phyloP scores from a whole-genome alignment of 306 rosid species.

The Begonia peltatifolia region DNA sequence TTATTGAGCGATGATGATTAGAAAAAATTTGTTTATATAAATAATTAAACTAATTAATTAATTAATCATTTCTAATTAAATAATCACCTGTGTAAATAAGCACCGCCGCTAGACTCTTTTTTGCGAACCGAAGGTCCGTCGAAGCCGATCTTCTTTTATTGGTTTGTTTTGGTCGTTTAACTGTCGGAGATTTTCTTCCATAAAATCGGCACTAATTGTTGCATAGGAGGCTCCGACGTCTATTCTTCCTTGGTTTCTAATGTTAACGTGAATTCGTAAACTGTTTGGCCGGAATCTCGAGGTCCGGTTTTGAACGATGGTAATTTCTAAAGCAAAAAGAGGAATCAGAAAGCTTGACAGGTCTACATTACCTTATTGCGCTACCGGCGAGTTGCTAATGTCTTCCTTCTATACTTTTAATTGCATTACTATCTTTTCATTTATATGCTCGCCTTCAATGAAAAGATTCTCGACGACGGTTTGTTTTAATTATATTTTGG shows the following conservation, averaged over 20 bases:
- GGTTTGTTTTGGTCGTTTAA: slow-evolving; percentile 38
- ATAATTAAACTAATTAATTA: too few species aligned
- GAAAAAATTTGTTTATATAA: too few species aligned
- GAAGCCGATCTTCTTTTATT: slow-evolving; percentile 19
- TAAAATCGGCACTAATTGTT: slow-evolving; percentile 31
- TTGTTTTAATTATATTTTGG: too few species aligned
- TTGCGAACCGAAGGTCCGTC: slow-evolving; percentile 30
- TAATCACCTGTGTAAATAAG: too few species aligned
- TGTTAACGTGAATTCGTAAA: slow-evolving; percentile 16
- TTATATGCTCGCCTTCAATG: too few species aligned
- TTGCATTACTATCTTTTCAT: too few species aligned
- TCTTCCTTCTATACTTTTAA: too few species aligned
- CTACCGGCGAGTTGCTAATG: too few species aligned
- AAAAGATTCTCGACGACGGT: too few species aligned
- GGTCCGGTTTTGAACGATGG: slow-evolving; percentile 36
- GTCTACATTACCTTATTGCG: too few species aligned
- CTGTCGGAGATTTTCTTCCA: slow-evolving; percentile 49
- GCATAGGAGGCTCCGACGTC: slow-evolving; percentile 46
- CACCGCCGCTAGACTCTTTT: not conserved
- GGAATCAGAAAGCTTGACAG: slow-evolving; percentile 14
- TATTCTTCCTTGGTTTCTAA: slow-evolving; percentile 40
- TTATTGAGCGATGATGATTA: too few species aligned
- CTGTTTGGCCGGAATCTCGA: slow-evolving; percentile 33
- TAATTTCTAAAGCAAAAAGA: slow-evolving; percentile 32
- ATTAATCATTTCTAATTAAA: too few species aligned